Evolutionary conservation across 805 yeast species (phyloP), one percentile per base, ranked within the genome.

Genomic region (Kodamaea restingae): DNA sequence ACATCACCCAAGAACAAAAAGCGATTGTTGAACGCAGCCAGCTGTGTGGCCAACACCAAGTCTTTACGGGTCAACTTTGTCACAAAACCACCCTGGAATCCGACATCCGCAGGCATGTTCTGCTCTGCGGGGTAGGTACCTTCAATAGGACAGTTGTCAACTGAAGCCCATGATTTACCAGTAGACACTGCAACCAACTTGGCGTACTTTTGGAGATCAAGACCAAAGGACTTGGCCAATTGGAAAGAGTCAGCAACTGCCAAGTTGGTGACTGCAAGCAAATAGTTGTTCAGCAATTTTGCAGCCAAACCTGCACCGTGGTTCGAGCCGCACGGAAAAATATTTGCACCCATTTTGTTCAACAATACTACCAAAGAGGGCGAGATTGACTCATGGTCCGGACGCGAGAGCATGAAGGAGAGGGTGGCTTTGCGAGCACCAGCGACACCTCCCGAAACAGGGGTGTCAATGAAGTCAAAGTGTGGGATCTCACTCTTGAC

Each of bases 241-340:
- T 71, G 76, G 60, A 75, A 73, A 7, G 78, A 74, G 48, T 75
- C 80, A 7, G 76, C 71, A 10, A 74, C 75, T 0, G 79, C 79
- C 47, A 75, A 61, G 54, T 75, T 75, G 21, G 75, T 70, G 20
- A 75, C 61, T 1, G 80, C 80, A 43, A 75, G 60, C 35, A 75
- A 60, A 49, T 75, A 75, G 54, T 75, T 75, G 55, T 75, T 75
- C 31, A 77, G 67, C 44, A 75, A 61, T 48, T 75, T 75, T 12
- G 80, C 80, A 22, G 78, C 78, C 39, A 75, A 61, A 4, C 80
- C 80, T 2, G 73, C 48, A 12, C 79, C 78, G 41, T 72, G 76
- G 22, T 58, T 52, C 12, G 42, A 12, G 14, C 80, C 80, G 47
- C 78, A 72, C 8, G 74, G 67, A 48, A 75, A 70, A 30, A 74